These are phyloP conservation scores for Xylariaceae sp. DNA, from an alignment of 2,329 filamentous ascomycete genomes.

Conservation along the genomic window DNA sequence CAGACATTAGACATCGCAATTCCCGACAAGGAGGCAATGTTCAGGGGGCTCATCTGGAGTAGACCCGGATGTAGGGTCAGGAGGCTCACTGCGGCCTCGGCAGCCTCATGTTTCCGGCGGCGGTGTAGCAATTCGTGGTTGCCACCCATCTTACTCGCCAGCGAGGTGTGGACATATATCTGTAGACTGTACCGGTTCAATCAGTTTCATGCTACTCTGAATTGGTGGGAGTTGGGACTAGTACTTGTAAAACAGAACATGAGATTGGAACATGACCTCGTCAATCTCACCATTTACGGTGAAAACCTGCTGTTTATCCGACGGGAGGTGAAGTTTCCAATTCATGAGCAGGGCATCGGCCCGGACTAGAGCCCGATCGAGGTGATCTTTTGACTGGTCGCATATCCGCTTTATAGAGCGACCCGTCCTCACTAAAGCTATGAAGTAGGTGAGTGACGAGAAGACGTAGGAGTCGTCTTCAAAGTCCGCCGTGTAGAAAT, in stretches of 20 bases:
- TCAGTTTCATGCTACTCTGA: neutral
- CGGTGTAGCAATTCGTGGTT: neutral
- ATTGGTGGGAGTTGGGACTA: neutral
- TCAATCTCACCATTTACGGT: neutral
- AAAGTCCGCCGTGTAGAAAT: neutral
- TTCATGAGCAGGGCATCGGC: neutral
- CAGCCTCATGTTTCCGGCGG: neutral
- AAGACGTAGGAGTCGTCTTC: neutral
- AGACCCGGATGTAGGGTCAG: neutral
- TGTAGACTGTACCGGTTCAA: neutral
- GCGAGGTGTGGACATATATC: neutral
- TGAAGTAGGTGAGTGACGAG: neutral
- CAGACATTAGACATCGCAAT: conserved; percentile 1
- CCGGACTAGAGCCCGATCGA: neutral
- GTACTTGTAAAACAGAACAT: conserved; percentile 1
- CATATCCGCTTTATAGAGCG: neutral
- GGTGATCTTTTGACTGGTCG: neutral
- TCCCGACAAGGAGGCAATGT: neutral
- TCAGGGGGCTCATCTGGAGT: neutral
- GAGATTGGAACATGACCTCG: neutral
- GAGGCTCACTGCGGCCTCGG: neutral
- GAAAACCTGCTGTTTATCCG: neutral
- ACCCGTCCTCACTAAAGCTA: neutral
- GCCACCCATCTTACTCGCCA: neutral
- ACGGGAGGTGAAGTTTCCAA: conserved; percentile 1